These are phyloP conservation scores for Stereum hirsutum DNA, from an alignment of 1,284 basidiomycete species.

Conservation along the genomic window DNA sequence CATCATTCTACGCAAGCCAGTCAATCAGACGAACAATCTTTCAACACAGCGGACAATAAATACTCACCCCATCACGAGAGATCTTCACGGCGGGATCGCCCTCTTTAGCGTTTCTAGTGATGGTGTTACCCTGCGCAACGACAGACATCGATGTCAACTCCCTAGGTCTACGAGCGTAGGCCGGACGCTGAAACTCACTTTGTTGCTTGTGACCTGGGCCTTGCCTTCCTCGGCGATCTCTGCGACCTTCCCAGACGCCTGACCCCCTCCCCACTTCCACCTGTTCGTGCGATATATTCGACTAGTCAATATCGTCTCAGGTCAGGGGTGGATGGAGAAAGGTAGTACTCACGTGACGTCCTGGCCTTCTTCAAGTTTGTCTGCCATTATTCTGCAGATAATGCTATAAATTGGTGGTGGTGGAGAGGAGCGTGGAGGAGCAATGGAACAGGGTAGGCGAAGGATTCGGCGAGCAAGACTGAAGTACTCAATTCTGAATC, in stretches of 20 bases:
- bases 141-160: too few relatives aligned
- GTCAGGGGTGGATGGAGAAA: too few relatives aligned
- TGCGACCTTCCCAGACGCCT: background rate
- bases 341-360: slow-evolving; percentile 3
- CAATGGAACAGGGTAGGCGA: too few relatives aligned
- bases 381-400: slow-evolving; percentile 1
- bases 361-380: slow-evolving; percentile 2
- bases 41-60: background rate
- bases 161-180: background rate
- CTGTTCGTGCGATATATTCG: background rate
- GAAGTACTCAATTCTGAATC: too few relatives aligned
- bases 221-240: slow-evolving; percentile 18
- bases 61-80: slow-evolving; percentile 24
- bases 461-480: too few relatives aligned
- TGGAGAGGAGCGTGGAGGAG: too few relatives aligned
- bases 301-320: background rate
- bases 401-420: too few relatives aligned
- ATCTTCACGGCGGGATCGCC: slow-evolving; percentile 34
- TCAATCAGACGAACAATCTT: background rate
- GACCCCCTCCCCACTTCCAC: slow-evolving; percentile 2
- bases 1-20: slow-evolving; percentile 23
- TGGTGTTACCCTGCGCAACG: slow-evolving; percentile 25
- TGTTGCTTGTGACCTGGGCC: slow-evolving; percentile 28
- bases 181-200: slow-evolving; percentile 17
- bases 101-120: slow-evolving; percentile 24